Evolutionary conservation across 2,329 filamentous ascomycete genomes (phyloP).

Genomic region (Aspergillus carbonarius): DNA sequence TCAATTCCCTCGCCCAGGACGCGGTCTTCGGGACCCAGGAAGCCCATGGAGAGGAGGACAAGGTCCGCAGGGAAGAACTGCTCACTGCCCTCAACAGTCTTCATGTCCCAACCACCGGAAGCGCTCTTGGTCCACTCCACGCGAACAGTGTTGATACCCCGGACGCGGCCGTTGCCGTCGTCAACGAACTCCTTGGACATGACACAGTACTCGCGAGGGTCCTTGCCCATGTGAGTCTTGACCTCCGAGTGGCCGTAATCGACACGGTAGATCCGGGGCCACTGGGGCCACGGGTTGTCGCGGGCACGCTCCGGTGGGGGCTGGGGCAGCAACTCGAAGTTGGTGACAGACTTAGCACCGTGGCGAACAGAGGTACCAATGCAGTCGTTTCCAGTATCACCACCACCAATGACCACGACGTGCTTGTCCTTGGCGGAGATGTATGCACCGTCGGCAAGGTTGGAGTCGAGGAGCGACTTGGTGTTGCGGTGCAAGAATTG

Average conservation of each 20-base stretch:
- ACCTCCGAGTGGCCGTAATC: conserved; percentile 97
- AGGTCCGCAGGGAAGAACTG: conserved; percentile 96
- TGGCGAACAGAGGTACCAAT: conserved; percentile 96
- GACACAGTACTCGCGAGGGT: conserved; percentile 95
- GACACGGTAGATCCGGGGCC: conserved; percentile 97
- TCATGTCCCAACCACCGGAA: conserved; percentile 96
- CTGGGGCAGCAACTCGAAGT: conserved; percentile 94
- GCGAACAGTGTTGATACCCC: conserved; percentile 92
- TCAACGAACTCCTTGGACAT: conserved; percentile 97
- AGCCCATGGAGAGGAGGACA: conserved; percentile 94
- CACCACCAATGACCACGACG: conserved; percentile 94
- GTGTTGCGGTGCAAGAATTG: conserved; percentile 97
- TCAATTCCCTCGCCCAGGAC: conserved; percentile 85
- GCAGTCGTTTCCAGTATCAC: conserved; percentile 97
- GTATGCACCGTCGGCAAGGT: conserved; percentile 78
- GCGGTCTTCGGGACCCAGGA: conserved; percentile 88
- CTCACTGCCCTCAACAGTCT: conserved; percentile 88
- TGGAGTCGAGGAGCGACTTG: conserved; percentile 92
- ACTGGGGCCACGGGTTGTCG: conserved; percentile 98
- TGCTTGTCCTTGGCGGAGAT: conserved; percentile 95
- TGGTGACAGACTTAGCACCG: conserved; percentile 91
- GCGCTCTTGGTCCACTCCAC: conserved; percentile 94
- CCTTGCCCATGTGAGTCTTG: conserved; percentile 92
- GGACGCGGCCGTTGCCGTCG: conserved; percentile 81
- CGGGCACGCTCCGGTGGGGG: conserved; percentile 84